Evolutionary conservation across 768 basidiomycete genomes (phyloP).

Genomic region (Pulveroboletus sp.): DNA sequence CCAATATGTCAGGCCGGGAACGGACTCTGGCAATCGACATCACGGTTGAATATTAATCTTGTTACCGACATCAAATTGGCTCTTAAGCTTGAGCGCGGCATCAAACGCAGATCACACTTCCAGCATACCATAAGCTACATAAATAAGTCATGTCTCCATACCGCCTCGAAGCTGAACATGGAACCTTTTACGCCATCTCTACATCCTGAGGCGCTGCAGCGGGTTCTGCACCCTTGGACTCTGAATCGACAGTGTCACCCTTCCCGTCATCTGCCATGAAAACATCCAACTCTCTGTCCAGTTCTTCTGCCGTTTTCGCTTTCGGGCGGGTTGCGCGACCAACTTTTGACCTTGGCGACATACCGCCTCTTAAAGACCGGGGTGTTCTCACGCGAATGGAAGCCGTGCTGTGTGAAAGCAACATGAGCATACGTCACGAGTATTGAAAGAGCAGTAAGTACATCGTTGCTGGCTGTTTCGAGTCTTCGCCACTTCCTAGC

Average conservation of each 20-base stretch:
- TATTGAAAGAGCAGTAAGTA: not conserved
- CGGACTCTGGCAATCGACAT: not conserved
- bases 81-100: not conserved
- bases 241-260: conserved; percentile 17
- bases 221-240: conserved; percentile 10
- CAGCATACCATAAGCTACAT: conserved; percentile 17
- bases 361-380: conserved; percentile 15
- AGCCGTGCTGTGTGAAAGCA: conserved; percentile 27
- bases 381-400: conserved; percentile 40
- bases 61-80: not conserved
- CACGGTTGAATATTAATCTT: not conserved
- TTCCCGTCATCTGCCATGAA: conserved; percentile 64
- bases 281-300: conserved; percentile 85
- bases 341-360: conserved; percentile 21
- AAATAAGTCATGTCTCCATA: conserved; percentile 9
- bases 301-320: conserved; percentile 72
- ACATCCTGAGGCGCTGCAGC: conserved; percentile 38
- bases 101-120: not conserved
- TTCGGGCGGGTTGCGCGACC: conserved; percentile 39
- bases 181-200: conserved; percentile 43
- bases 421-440: not conserved
- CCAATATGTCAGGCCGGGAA: not conserved
- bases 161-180: not conserved
- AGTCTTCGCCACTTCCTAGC: conserved; percentile 44
- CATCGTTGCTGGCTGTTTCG: conserved; percentile 12